Percentiles rank a stretch among this genome's conserved stretches.
phyloP scores from a whole-genome alignment of 257 asterid genomes.

The Oldenlandia corymbosa region DNA sequence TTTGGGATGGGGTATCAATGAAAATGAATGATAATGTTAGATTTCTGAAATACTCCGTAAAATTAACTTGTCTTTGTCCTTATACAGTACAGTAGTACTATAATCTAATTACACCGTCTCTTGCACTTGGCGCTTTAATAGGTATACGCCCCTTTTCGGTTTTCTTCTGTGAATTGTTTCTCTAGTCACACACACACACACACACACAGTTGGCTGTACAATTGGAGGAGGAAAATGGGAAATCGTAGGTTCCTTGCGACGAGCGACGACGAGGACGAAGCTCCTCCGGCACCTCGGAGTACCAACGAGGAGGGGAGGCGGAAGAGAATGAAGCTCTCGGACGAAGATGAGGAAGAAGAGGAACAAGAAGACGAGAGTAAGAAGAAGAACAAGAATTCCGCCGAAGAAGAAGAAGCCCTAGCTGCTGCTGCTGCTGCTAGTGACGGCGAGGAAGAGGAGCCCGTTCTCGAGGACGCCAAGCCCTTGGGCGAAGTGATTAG shows the following conservation, averaged over 20 bases:
- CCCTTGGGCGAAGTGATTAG: conserved; percentile 65
- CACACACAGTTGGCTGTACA: not conserved
- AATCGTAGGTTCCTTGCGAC: conserved; percentile 51
- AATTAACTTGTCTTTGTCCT: no score
- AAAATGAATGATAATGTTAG: no score
- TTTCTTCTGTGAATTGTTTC: no score
- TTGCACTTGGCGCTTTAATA: no score
- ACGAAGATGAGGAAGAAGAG: conserved; percentile 18
- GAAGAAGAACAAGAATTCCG: conserved; percentile 24
- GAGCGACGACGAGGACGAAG: conserved; percentile 63
- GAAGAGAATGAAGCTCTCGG: conserved; percentile 24
- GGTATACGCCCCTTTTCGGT: no score
- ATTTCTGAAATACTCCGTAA: no score
- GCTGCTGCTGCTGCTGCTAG: not conserved
- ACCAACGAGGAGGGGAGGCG: conserved; percentile 31
- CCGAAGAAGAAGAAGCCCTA: conserved; percentile 6
- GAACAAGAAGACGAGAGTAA: conserved; percentile 13
- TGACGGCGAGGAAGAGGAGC: conserved; percentile 24
- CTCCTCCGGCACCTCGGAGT: conserved; percentile 21
- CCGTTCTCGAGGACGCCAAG: conserved; percentile 45
- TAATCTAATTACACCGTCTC: no score
- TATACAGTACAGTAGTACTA: no score
- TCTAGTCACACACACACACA: not conserved
- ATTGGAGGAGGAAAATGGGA: conserved; percentile 25
- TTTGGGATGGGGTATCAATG: no score